Base-by-base conservation (phyloP, 495 filamentous ascomycete genomes). In the Sporormia fimetaria region DNA sequence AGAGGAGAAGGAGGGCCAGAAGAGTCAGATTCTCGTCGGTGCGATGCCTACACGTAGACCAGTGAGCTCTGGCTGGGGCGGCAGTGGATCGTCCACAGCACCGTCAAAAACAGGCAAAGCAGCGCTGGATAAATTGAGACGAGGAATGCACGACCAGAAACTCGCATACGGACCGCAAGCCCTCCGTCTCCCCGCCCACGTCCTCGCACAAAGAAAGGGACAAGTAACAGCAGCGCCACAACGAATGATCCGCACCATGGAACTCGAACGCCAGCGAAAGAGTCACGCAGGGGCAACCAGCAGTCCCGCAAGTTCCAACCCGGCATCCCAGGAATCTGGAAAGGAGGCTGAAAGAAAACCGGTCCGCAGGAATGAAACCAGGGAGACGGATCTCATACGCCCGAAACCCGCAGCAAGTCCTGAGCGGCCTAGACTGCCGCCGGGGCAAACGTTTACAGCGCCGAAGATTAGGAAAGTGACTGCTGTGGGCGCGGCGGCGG, bases 71-170 rank as follows among this genome's bases (percentile, higher is more conserved):
- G 15, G 5, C 33, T 6, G 45, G n/a, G 22, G 31, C 28, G 28
- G 29, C 6, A 39, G 15, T 20, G 34, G 33, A 8, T 12, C 22
- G 4, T 14, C 37, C 0, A 23, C 33, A 2, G n/a, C 44, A 6
- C 49, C 49, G 8, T 6, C 33, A 9, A 48, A 48, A 35, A 53
- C 44, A 14, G 44, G 44, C 1, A 48, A 48, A 16, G 34, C 28
- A 2, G 40, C 35, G 2, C 24, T 53, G 9, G 49, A 53, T 25
- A 47, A 47, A 21, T 23, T 53, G 10, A 30, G 28, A 30, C 8
- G 49, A 14, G 40, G 37, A 4, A 37, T 44, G 2, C 45, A 33
- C 29, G 49, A 53, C 17, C 29, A 38, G 22, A 48, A 40, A 15
- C 26, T 21, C 3, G 49, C 44, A 1, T 22, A n/a, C n/a, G n/a